Base-by-base conservation (phyloP, 768 basidiomycete genomes). In the Crucibulum laeve region DNA sequence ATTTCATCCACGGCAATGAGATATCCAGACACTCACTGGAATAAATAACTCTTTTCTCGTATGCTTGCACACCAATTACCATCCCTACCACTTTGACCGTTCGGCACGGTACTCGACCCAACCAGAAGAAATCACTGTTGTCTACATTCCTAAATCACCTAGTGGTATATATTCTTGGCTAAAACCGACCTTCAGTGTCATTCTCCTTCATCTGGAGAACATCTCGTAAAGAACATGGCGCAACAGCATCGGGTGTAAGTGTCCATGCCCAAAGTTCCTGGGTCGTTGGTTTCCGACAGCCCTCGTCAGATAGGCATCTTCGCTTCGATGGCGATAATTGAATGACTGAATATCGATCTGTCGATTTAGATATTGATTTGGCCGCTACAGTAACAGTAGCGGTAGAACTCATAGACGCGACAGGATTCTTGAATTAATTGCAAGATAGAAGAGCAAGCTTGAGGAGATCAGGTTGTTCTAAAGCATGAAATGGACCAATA, bases 21-120 rank as follows among this genome's bases (percentile, higher is more conserved):
- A 46, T 17, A 28, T 25, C 2, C 3, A 33, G 18, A 21, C 23
- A 51, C 72, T 50, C 49, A 84, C 87, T 53, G 0, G 74, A 71
- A 56, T 88, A 88, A 1, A 80, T 52, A 13, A 79, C 65, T 26
- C 77, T 73, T 48, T 68, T 73, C 50, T 88, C 85, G 46, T 77
- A 82, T 0, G 68, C 60, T 36, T 76, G 71, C 5, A 85, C 59
- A 2, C 79, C 86, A 1, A 89, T 80, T 3, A 89, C 61, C 40
- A 87, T 58, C 1, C 82, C 88, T 14, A 82, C 70, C 2, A 88
- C 54, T 26, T 65, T 59, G 14, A 86, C 80, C 2, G 62, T 77
- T 11, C 87, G 68, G 59, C 86, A 89, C 3, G 88, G 88, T 1
- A 84, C 69, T 14, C 79, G 63, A 7, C 84, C 84, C 11, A 91